Evolutionary conservation across 2,329 filamentous ascomycete genomes (phyloP).

Genomic region (Truncatella angustata): DNA sequence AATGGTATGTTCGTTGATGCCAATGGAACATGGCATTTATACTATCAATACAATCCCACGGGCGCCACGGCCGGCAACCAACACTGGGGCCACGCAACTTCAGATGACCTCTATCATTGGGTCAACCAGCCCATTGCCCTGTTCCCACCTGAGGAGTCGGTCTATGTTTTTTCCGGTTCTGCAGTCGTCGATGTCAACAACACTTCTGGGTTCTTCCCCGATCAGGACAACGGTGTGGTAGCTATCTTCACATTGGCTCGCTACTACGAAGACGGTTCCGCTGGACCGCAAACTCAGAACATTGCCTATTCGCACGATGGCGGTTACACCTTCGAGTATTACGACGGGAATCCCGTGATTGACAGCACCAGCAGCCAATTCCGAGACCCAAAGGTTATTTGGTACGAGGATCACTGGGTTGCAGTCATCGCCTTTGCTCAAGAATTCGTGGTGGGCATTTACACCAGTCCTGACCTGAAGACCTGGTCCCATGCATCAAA

Average conservation of each 20-base stretch:
- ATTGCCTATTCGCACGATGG: constrained; percentile 62
- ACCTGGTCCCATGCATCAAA: constrained; percentile 59
- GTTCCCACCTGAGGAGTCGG: constrained; percentile 41
- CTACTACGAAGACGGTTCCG: constrained; percentile 33
- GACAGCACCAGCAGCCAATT: constrained; percentile 53
- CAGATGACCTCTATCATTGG: constrained; percentile 62
- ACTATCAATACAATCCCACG: constrained; percentile 52
- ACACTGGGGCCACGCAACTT: constrained; percentile 68
- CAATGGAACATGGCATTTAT: constrained; percentile 59
- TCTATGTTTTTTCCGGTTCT: constrained; percentile 52
- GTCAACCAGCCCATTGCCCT: constrained; percentile 63
- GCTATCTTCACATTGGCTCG: constrained; percentile 49
- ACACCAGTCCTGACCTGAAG: constrained; percentile 56
- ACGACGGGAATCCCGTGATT: constrained; percentile 60
- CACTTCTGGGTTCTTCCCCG: constrained; percentile 63
- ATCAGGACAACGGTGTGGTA: constrained; percentile 59
- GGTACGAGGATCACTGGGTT: constrained; percentile 56
- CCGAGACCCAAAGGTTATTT: constrained; percentile 64
- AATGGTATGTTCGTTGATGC: constrained; percentile 62
- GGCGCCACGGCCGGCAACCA: constrained; percentile 30
- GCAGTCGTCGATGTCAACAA: constrained; percentile 61
- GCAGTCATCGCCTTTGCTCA: constrained; percentile 53
- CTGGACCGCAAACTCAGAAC: constrained; percentile 50
- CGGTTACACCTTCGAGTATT: constrained; percentile 61
- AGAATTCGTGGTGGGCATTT: constrained; percentile 60